Evolutionary conservation across 129 eudicot genomes (phyloP), one percentile per base, ranked within the genome.

Genomic region (Scalesia atractyloides): DNA sequence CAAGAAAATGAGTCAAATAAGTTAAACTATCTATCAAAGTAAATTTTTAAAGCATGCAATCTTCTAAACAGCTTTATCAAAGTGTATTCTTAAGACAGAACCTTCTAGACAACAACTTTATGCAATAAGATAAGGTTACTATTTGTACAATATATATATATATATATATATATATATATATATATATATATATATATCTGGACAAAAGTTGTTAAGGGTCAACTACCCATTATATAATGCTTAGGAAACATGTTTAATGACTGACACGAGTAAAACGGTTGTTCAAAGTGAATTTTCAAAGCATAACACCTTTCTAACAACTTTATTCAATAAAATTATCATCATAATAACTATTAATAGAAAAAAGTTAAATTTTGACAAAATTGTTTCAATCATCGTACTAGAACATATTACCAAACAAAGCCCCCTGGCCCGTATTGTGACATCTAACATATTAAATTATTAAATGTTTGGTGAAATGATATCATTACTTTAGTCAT

Each of bases 401-500:
- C 15, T 56, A 13, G 62, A 11, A 7, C 6, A 0, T 7, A 5
- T 58, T 24, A 54, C 61, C 61, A 54, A 54, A 54, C 61, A 18
- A 54, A 17, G 5, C 30, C 30, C n/a, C 16, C n/a, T 16, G 7
- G 2, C 16, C 62, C 64, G 52, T 37, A 13, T 34, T 36, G 49
- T 0, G 14, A n/a, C 24, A 3, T 9, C 24, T 64, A 64, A 14
- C 67, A 62, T 24, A 24, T 24, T 24, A 24, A 24, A 24, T 24
- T 24, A 24, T 24, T 24, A 24, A 22, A 54, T 54, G 61, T 56
- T 19, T 2, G 62, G 62, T 56, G 62, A 20, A 20, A 52, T 5
- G 9, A 2, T 44, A n/a, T 30, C 13, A 4, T 26, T 73, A 84
- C 86, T 83, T 74, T 74, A 15, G 86, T 77, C 73, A 84, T 58